Percentiles rank a stretch among this genome's conserved stretches.
These are phyloP conservation scores for Kwoniella sp. DNA, from an alignment of 768 basidiomycete species.

Conservation along the genomic window DNA sequence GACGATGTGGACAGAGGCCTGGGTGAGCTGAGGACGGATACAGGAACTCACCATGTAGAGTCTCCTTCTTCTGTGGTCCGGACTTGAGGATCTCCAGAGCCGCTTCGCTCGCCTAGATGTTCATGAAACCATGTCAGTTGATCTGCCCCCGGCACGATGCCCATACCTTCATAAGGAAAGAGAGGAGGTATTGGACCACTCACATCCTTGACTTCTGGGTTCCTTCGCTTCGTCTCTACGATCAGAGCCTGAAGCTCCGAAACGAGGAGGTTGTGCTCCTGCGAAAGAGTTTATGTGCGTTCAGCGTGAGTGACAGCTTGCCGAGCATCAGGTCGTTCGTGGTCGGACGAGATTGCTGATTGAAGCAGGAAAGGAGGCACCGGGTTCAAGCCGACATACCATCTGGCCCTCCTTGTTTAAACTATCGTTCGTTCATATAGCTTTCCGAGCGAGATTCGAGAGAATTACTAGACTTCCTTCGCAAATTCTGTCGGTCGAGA, in stretches of 20 bases:
- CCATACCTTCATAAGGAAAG: neutral
- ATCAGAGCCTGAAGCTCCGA: slow-evolving; percentile 67
- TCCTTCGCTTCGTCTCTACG: slow-evolving; percentile 82
- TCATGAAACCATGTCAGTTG: too few species aligned
- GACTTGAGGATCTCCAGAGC: slow-evolving; percentile 47
- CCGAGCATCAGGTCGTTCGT: neutral
- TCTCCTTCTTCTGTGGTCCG: slow-evolving; percentile 24
- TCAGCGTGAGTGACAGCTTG: neutral
- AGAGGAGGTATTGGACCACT: slow-evolving; percentile 31
- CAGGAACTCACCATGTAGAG: slow-evolving; percentile 22
- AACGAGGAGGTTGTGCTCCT: slow-evolving; percentile 55
- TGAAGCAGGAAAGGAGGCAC: too few species aligned
- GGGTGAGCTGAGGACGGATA: too few species aligned
- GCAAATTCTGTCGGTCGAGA: too few species aligned
- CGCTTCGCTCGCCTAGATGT: slow-evolving; percentile 40
- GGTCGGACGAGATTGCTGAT: too few species aligned
- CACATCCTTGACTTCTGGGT: slow-evolving; percentile 93
- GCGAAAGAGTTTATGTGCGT: neutral
- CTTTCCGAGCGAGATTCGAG: too few species aligned
- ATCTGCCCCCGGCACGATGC: neutral
- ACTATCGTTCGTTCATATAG: too few species aligned
- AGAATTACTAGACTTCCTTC: too few species aligned
- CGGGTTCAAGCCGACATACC: slow-evolving; percentile 2
- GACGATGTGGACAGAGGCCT: too few species aligned
- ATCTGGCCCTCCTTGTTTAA: slow-evolving; percentile 7